Evolutionary conservation across 768 basidiomycete species (phyloP), one percentile per base, ranked within the genome.

Genomic region (Austroboletus festivus): DNA sequence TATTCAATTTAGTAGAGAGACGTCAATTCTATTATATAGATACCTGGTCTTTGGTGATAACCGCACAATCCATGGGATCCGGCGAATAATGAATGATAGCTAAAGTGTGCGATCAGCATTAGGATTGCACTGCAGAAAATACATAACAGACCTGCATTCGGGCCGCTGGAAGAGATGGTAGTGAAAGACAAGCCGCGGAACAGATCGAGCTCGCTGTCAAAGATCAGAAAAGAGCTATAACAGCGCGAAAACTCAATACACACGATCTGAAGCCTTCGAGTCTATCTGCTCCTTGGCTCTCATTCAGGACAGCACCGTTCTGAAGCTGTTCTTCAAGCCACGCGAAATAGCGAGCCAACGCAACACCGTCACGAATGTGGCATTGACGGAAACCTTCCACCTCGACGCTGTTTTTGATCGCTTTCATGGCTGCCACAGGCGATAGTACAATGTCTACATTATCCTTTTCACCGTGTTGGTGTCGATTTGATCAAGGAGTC

Each of bases 21-120:
- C 5, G 30, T 38, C 12, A 11, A 30, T 28, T 19, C 11, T 3
- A 18, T 41, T 15, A 55, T 13, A 19, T 9, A 31, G 59, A 23
- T 53, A 86, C 85, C 72, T 89, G 81, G 38, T 92, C 83, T 60
- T 82, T 81, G 58, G 78, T 78, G 52, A 99, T 84, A 15, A 81
- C 74, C 0, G 86, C 85, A 57, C 85, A 89, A 53, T 85, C 79
- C 7, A 74, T 69, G 13, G 83, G 80, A 42, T 89, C 82, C 9
- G 95, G 93, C 3, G 76, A 73, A 67, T 99, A 99, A 63, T 98
- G 95, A 39, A 99, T 95, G 61, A 99, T 87, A 20, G 93, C 92
- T 87, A 46, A 18, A 15, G 41, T 8, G 21, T 12, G 52, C 43
- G 9, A 38, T 49, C 20, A 34, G 4, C 9, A 51, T 38, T 33